Evolutionary conservation across 2,329 filamentous ascomycete genomes (phyloP).

Genomic region (Aureobasidium subglaciale): DNA sequence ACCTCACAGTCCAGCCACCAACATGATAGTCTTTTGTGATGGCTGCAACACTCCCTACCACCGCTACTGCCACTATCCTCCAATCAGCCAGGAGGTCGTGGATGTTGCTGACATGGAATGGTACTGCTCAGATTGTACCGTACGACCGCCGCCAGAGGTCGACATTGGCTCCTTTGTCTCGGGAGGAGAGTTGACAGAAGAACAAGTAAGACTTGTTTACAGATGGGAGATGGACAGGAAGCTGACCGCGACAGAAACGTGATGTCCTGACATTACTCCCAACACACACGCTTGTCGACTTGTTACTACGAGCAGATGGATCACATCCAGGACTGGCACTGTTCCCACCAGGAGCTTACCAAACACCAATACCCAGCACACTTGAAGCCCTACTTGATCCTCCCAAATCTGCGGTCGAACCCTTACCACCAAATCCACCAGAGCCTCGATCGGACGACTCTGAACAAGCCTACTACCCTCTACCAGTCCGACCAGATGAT

Average conservation of each 20-base stretch:
- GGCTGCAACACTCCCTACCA: constrained; percentile 75
- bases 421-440: constrained; percentile 18
- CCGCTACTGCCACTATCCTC: constrained; percentile 71
- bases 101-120: constrained; percentile 61
- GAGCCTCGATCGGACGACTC: constrained; percentile 15
- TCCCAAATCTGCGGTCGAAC: constrained; percentile 28
- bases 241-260: constrained; percentile 11
- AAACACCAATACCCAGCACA: constrained; percentile 5
- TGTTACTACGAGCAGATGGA: constrained; percentile 56
- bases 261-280: constrained; percentile 50
- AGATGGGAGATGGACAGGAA: neutral
- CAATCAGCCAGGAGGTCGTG: constrained; percentile 63
- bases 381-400: constrained; percentile 17
- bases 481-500: constrained; percentile 26
- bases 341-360: constrained; percentile 41
- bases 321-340: constrained; percentile 59
- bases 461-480: constrained; percentile 15
- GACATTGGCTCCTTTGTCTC: constrained; percentile 34
- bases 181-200: constrained; percentile 33
- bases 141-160: constrained; percentile 36
- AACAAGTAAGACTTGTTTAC: constrained; percentile 31
- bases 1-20: constrained; percentile 62
- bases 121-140: constrained; percentile 60
- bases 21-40: constrained; percentile 81
- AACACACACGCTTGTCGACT: constrained; percentile 54